Percentiles rank a stretch among this genome's conserved stretches.
Evolutionary conservation across 345 rosid species (phyloP).

Genomic region (Geranium brycei): DNA sequence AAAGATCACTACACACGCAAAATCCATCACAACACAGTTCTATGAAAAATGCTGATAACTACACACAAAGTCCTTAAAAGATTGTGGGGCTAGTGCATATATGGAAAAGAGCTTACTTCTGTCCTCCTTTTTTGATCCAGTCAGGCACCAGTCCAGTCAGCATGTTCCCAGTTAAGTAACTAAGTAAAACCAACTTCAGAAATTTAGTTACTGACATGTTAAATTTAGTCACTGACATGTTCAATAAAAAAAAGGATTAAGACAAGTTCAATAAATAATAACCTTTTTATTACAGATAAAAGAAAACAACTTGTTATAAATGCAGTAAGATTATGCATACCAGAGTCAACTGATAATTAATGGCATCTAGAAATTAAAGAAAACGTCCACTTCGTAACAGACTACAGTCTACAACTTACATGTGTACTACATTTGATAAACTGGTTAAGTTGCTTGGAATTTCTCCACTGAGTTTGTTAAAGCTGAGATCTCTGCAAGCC

Average conservation of each 20-base stretch:
- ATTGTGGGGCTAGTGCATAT: constrained; percentile 2
- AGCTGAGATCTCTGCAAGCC: constrained; percentile 18
- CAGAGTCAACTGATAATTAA: too few relatives aligned
- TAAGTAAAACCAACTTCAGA: background rate
- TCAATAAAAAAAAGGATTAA: too few relatives aligned
- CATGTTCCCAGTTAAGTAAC: constrained; percentile 24
- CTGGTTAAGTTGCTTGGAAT: constrained; percentile 1
- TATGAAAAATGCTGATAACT: background rate
- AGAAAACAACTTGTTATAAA: background rate
- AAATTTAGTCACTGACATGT: background rate
- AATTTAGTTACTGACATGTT: background rate
- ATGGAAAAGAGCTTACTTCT: background rate
- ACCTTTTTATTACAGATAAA: too few relatives aligned
- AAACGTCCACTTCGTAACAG: too few relatives aligned
- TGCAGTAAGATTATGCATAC: too few relatives aligned
- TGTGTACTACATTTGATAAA: too few relatives aligned
- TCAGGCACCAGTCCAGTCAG: constrained; percentile 20
- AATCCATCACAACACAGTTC: background rate
- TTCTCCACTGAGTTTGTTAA: constrained; percentile 16
- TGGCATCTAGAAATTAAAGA: too few relatives aligned
- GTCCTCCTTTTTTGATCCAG: constrained; percentile 11
- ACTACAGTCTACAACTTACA: too few relatives aligned
- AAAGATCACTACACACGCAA: constrained; percentile 21
- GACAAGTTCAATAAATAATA: too few relatives aligned
- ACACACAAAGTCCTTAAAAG: background rate